Evolutionary conservation across 2,329 filamentous ascomycete species (phyloP).

Genomic region (Cercospora sp.): DNA sequence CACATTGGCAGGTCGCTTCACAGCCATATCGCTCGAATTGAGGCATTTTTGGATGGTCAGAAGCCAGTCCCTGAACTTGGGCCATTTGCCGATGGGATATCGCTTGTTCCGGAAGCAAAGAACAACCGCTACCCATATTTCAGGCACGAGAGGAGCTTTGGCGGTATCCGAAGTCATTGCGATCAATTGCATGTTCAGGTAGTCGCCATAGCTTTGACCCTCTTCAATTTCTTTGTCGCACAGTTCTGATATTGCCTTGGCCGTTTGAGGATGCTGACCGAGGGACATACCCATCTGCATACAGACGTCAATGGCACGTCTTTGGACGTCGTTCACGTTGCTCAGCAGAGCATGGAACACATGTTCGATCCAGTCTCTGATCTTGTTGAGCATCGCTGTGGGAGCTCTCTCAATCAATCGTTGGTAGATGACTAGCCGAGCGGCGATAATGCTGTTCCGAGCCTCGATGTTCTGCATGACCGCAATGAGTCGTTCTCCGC

Average conservation of each 20-base stretch:
- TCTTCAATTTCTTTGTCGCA: slow-evolving; percentile 54
- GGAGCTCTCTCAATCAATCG: slow-evolving; percentile 72
- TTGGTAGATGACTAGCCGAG: slow-evolving; percentile 75
- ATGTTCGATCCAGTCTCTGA: slow-evolving; percentile 76
- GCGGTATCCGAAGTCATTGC: slow-evolving; percentile 64
- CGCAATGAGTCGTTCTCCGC: slow-evolving; percentile 68
- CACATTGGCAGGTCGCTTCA: slow-evolving; percentile 73
- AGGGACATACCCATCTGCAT: slow-evolving; percentile 68
- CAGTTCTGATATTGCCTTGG: slow-evolving; percentile 66
- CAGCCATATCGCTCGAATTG: slow-evolving; percentile 70
- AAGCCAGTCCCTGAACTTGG: slow-evolving; percentile 70
- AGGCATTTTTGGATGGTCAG: slow-evolving; percentile 79
- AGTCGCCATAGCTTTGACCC: slow-evolving; percentile 65
- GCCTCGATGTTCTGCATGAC: slow-evolving; percentile 72
- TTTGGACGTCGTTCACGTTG: slow-evolving; percentile 71
- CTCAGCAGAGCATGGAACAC: slow-evolving; percentile 81
- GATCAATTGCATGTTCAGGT: slow-evolving; percentile 66
- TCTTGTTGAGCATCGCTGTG: slow-evolving; percentile 66
- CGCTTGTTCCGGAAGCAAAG: slow-evolving; percentile 69
- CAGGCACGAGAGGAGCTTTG: slow-evolving; percentile 68
- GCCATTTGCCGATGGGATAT: slow-evolving; percentile 64
- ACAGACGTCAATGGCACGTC: slow-evolving; percentile 71
- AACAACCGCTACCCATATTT: slow-evolving; percentile 83
- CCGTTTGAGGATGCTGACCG: slow-evolving; percentile 67
- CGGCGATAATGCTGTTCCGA: slow-evolving; percentile 75